These are phyloP conservation scores for Phytophthora brassicae DNA, from an alignment of 352 stramenopile species.

Conservation along the genomic window DNA sequence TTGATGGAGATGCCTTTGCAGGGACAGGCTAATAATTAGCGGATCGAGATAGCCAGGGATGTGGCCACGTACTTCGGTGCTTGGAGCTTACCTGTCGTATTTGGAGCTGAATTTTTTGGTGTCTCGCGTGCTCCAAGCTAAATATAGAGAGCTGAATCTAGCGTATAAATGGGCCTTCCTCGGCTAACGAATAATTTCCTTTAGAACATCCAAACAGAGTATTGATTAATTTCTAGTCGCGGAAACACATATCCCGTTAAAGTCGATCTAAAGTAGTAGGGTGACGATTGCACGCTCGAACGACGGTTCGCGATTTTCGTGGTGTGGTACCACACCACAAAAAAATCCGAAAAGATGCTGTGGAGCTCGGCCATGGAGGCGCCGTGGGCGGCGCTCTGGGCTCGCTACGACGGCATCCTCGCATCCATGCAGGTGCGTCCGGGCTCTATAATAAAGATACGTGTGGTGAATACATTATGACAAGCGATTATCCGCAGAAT, in stretches of 20 bases:
- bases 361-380: conserved; percentile 28
- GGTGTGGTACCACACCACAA: conserved; percentile 9
- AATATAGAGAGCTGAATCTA: conserved; percentile 14
- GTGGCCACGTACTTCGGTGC: background rate
- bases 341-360: conserved; percentile 19
- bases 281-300: conserved; percentile 23
- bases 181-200: background rate
- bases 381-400: conserved; percentile 42
- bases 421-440: conserved; percentile 36
- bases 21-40: conserved; percentile 16
- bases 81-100: conserved; percentile 7
- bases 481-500: conserved; percentile 39
- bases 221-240: background rate
- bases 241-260: background rate
- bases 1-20: conserved; percentile 2
- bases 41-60: conserved; percentile 22
- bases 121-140: conserved; percentile 19
- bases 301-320: conserved; percentile 18
- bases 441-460: background rate
- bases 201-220: background rate
- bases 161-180: conserved; percentile 1
- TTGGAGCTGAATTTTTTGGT: conserved; percentile 29
- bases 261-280: background rate
- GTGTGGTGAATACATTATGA: background rate
- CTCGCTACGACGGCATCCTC: conserved; percentile 45